Percentiles rank a stretch among this genome's conserved stretches.
Evolutionary conservation across 2,329 filamentous ascomycete species (phyloP).

Genomic region (Verruconis gallopava): DNA sequence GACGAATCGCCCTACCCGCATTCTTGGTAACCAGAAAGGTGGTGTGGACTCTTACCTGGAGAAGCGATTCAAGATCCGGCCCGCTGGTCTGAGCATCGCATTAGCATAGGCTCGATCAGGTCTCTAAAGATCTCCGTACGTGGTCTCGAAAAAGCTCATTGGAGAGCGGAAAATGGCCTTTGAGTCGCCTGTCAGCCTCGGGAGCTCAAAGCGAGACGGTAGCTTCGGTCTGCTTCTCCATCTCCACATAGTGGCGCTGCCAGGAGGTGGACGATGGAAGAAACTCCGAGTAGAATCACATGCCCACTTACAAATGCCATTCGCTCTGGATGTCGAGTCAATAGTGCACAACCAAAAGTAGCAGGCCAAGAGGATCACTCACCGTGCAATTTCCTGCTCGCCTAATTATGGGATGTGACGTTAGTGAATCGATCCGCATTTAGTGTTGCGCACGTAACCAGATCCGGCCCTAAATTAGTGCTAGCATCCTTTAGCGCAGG

Average conservation of each 20-base stretch:
- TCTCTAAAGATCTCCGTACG: slow-evolving; percentile 39
- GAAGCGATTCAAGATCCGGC: slow-evolving; percentile 93
- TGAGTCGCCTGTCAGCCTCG: too few species aligned
- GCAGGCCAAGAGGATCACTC: too few species aligned
- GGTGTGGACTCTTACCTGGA: slow-evolving; percentile 74
- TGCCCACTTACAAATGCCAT: neutral
- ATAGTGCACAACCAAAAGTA: too few species aligned
- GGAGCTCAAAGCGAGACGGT: too few species aligned
- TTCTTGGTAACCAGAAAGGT: too few species aligned
- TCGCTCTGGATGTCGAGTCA: too few species aligned
- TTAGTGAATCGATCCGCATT: neutral
- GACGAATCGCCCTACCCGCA: too few species aligned
- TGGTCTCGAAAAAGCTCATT: slow-evolving; percentile 98
- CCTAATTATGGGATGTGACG: slow-evolving; percentile 25
- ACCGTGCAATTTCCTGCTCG: slow-evolving; percentile 77
- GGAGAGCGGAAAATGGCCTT: slow-evolving; percentile 85
- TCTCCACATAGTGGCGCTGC: too few species aligned
- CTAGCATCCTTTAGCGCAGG: neutral
- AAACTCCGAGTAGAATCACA: neutral
- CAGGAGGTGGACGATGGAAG: too few species aligned
- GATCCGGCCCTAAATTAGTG: neutral
- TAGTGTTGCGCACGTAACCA: neutral
- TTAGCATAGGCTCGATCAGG: neutral
- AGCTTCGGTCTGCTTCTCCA: too few species aligned
- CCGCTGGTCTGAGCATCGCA: slow-evolving; percentile 44